Conservation (phyloP, 257 asterid species). For the Solanum okadae region DNA sequence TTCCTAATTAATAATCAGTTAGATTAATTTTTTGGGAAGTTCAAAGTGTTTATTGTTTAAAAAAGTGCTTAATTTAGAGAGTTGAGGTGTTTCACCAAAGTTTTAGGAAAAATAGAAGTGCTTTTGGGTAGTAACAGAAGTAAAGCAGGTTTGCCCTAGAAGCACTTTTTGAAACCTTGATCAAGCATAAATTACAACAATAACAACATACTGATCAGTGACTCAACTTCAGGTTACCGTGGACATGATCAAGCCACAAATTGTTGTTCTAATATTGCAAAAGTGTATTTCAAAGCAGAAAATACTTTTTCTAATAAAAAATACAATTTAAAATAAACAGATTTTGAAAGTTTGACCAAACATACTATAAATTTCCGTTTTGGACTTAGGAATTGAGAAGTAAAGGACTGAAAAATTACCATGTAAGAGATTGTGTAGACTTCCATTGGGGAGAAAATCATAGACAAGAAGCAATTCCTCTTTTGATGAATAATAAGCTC, state of each 20-base stretch:
- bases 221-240: rapidly evolving
- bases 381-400: background rate
- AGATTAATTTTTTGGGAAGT: background rate
- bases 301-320: background rate
- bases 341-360: background rate
- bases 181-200: background rate
- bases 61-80: background rate
- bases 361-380: background rate
- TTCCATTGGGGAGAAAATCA: constrained; percentile 27
- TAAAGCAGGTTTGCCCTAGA: rapidly evolving
- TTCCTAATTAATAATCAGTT: background rate
- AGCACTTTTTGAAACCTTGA: background rate
- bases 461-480: constrained; percentile 32
- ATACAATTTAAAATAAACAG: background rate
- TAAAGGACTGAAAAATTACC: background rate
- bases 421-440: constrained; percentile 29
- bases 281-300: background rate
- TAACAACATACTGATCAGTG: background rate
- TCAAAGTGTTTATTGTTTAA: background rate
- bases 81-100: background rate
- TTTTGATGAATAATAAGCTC: constrained; percentile 27
- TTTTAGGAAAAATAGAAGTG: background rate
- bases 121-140: background rate
- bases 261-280: background rate
- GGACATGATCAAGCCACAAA: background rate